Conservation (phyloP, 108 stramenopile genomes). For the Fragilaria crotonensis region DNA sequence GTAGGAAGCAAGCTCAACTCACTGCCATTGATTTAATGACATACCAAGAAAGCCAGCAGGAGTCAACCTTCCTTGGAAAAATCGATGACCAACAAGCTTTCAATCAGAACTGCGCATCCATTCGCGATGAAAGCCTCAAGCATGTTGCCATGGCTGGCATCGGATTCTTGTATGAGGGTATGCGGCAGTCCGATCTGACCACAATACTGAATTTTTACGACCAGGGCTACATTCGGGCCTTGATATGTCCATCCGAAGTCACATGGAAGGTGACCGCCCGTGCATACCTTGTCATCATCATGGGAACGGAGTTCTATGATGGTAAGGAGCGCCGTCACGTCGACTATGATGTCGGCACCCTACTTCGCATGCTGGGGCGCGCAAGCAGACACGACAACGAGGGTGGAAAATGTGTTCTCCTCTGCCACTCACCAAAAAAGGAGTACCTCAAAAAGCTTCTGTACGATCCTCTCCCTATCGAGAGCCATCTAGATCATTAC, state of each 20-base stretch:
- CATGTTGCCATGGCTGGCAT: constrained; percentile 84
- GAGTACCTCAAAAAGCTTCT: constrained; percentile 90
- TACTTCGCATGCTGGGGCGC: constrained; percentile 94
- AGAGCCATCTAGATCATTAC: constrained; percentile 93
- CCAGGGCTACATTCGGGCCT: constrained; percentile 53
- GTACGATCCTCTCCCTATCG: constrained; percentile 95
- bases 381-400: constrained; percentile 66
- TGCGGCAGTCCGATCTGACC: constrained; percentile 73
- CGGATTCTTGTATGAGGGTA: constrained; percentile 90
- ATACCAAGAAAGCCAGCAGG: constrained; percentile 68
- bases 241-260: constrained; percentile 83
- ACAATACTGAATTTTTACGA: constrained; percentile 63
- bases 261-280: constrained; percentile 76
- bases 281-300: constrained; percentile 85
- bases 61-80: constrained; percentile 36
- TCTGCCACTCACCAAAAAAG: constrained; percentile 94
- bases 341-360: constrained; percentile 88
- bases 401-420: constrained; percentile 77
- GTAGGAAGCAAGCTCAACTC: constrained; percentile 93
- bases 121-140: constrained; percentile 81
- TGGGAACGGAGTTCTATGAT: constrained; percentile 97
- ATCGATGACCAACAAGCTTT: constrained; percentile 18
- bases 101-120: constrained; percentile 8
- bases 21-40: constrained; percentile 97
- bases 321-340: constrained; percentile 87